phyloP scores from a whole-genome alignment of 495 filamentous ascomycete genomes.

The Melanomma pulvis-pyrius region DNA sequence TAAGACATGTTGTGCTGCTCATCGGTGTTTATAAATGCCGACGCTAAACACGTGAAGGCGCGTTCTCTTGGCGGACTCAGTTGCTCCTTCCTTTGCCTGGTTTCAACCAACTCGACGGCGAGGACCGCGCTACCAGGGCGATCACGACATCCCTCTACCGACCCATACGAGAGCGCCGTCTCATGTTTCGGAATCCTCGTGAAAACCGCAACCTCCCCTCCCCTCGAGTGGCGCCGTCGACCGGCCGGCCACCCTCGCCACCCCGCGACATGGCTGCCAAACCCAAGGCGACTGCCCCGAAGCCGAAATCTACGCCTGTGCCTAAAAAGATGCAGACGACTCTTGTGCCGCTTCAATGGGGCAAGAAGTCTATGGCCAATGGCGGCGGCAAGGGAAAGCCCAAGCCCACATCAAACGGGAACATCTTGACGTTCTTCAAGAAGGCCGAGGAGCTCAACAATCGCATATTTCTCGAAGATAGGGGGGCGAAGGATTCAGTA shows the following conservation, averaged over 20 bases:
- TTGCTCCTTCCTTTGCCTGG: background rate
- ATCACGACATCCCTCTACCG: background rate
- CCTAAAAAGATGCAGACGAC: conserved; percentile 30
- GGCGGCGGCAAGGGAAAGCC: conserved; percentile 41
- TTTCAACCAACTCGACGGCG: background rate
- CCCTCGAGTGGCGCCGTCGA: conserved; percentile 42
- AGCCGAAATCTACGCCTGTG: conserved; percentile 40
- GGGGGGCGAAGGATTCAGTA: conserved; percentile 45
- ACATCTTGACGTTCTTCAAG: conserved; percentile 81
- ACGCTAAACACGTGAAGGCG: conserved; percentile 1
- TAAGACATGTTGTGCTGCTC: background rate
- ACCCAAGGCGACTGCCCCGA: conserved; percentile 23
- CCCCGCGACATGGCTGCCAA: conserved; percentile 41
- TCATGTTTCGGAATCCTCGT: conserved; percentile 53
- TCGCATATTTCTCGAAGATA: conserved; percentile 47
- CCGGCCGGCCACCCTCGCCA: conserved; percentile 52
- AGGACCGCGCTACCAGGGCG: background rate
- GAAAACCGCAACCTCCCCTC: conserved; percentile 38
- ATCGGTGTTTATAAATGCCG: background rate
- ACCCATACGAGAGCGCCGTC: background rate
- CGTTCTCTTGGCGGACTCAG: background rate
- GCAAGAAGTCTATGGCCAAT: conserved; percentile 34
- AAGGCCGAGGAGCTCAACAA: conserved; percentile 60
- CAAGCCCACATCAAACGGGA: conserved; percentile 62
- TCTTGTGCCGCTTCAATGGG: conserved; percentile 23